A percentile compares a stretch with the other conserved stretches of the same genome.
Conservation (phyloP, 352 stramenopile genomes). For the Phytopythium vexans region DNA sequence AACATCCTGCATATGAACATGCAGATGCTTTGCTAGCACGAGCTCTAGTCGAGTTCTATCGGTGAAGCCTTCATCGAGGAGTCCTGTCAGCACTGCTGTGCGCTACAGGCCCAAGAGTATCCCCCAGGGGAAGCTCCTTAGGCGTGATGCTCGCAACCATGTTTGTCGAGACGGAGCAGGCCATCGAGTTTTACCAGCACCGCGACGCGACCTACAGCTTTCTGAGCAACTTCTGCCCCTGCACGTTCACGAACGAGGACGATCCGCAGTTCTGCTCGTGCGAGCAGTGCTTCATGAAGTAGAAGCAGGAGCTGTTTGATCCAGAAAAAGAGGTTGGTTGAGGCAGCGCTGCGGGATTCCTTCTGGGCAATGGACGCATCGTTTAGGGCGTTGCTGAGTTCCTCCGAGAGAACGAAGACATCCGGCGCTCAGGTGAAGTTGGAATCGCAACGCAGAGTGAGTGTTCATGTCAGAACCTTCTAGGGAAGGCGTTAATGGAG, state of each 20-base stretch:
- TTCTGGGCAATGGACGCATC: constrained; percentile 65
- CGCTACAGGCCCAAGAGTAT: too few relatives aligned
- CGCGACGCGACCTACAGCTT: constrained; percentile 34
- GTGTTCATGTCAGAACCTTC: constrained; percentile 50
- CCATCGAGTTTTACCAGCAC: constrained; percentile 59
- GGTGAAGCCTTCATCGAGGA: too few relatives aligned
- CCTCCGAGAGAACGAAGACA: constrained; percentile 28
- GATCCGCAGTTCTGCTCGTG: constrained; percentile 44
- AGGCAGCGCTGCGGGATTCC: constrained; percentile 39
- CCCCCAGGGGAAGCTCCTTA: too few relatives aligned
- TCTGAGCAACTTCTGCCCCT: constrained; percentile 66
- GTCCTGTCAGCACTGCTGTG: too few relatives aligned
- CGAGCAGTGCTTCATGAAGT: constrained; percentile 75
- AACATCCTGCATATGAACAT: too few relatives aligned
- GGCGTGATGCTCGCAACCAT: too few relatives aligned
- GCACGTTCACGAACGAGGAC: constrained; percentile 30
- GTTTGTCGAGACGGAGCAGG: constrained; percentile 27
- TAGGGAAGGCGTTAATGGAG: constrained; percentile 55
- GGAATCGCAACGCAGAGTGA: constrained; percentile 18
- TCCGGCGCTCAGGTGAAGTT: constrained; percentile 36
- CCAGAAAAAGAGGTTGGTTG: constrained; percentile 46
- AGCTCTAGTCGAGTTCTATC: too few relatives aligned
- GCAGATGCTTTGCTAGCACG: too few relatives aligned
- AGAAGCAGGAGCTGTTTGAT: constrained; percentile 67
- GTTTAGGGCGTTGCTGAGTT: constrained; percentile 31